Evolutionary conservation across 805 yeast species (phyloP).

Genomic region (Saccharomycopsis amapae): DNA sequence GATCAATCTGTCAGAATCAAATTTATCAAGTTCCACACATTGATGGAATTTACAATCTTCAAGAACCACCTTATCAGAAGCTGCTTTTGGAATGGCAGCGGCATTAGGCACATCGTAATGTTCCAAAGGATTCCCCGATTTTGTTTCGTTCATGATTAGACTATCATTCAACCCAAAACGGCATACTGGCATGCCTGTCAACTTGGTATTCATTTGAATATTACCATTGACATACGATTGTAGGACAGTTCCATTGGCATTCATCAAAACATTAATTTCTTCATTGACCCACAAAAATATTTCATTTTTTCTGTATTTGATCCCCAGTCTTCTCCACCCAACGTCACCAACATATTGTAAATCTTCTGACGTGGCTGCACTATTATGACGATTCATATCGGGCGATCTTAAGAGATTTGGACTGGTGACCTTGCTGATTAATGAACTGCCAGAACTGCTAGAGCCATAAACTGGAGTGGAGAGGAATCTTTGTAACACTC

Average conservation of each 20-base stretch:
- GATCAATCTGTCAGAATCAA: slow-evolving; percentile 57
- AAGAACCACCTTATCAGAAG: slow-evolving; percentile 45
- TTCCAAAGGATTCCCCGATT: slow-evolving; percentile 24
- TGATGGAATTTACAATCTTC: slow-evolving; percentile 84
- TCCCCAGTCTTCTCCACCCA: slow-evolving; percentile 66
- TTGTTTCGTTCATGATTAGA: slow-evolving; percentile 26
- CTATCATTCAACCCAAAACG: slow-evolving; percentile 69
- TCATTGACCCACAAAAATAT: slow-evolving; percentile 72
- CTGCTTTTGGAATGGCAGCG: slow-evolving; percentile 33
- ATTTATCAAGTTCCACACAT: slow-evolving; percentile 68
- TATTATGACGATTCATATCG: slow-evolving; percentile 1
- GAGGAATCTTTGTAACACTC: slow-evolving; percentile 33
- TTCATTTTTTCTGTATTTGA: slow-evolving; percentile 77
- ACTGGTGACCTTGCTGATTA: background rate
- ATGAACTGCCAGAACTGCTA: background rate
- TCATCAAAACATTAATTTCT: slow-evolving; percentile 61
- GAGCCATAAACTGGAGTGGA: slow-evolving; percentile 24
- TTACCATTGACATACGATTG: slow-evolving; percentile 72
- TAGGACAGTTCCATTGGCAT: slow-evolving; percentile 54
- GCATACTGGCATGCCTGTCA: slow-evolving; percentile 81
- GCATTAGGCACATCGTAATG: slow-evolving; percentile 28
- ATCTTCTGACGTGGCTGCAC: background rate
- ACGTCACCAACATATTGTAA: background rate
- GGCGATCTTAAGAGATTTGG: slow-evolving; percentile 7
- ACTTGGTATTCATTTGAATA: slow-evolving; percentile 59